Evolutionary conservation across 225 moss, liverwort and hornwort genomes (phyloP), one percentile per base, ranked within the genome.

Genomic region (Polytrichum commune): DNA sequence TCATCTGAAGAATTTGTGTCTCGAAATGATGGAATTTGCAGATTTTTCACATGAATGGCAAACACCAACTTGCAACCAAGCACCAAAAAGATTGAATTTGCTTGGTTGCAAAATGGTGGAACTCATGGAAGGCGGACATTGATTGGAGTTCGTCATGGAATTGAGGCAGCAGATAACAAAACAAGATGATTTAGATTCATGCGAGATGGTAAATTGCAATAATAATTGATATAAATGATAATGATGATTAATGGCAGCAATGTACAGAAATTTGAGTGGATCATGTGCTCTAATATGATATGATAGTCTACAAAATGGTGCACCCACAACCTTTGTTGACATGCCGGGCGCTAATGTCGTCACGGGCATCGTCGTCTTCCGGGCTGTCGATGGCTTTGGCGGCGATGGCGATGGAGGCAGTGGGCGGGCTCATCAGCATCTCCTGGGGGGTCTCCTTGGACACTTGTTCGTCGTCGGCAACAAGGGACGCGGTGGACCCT

Each of bases 261-360:
- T 58, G 58, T 58, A 58, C 58, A 58, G 20, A 0, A 58, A 58
- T 6, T 6, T 24, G 24, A 7, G 58, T 20, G 24, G 58, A 24
- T 58, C 20, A 7, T 1, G 3, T 13, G 46, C 58, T 58, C 58
- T 24, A 6, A 7, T 58, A 58, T n/a, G 23, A 20, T 58, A 22
- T 58, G 20, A 23, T 24, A 58, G n/a, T 58, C 58, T 58, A 78
- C 73, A 78, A 68, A 69, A 78, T 78, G 64, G 63, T 78, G 69
- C 78, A 78, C 73, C 78, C 73, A 60, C 78, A 78, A 29, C 23
- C 53, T 25, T 73, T 69, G 55, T 27, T 55, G 19, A 29, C 69
- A 55, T 54, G 55, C 28, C 19, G 55, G 19, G 54, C 26, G 64
- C 35, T 55, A 33, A 71, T 32, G 7, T 24, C 35, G 0, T 78